phyloP scores from a whole-genome alignment of 257 asterid genomes.

The Scutellaria baicalensis region DNA sequence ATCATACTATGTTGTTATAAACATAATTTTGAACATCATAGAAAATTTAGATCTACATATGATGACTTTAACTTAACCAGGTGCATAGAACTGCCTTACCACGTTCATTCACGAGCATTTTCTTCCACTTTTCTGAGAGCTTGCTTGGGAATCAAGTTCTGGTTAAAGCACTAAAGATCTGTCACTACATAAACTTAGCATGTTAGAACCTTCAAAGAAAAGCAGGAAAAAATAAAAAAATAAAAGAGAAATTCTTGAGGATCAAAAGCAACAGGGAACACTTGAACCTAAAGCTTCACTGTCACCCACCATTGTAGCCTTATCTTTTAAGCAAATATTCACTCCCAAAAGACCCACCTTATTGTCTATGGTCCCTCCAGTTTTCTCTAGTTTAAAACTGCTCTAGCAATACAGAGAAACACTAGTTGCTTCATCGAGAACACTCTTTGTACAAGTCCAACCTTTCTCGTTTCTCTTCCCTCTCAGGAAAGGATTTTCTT shows the following conservation, averaged over 20 bases:
- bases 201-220: conserved; percentile 11
- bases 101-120: not conserved
- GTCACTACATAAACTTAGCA: conserved; percentile 20
- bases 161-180: conserved; percentile 27
- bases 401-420: conserved; percentile 19
- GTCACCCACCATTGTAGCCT: conserved; percentile 60
- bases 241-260: conserved; percentile 19
- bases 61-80: not conserved
- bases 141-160: conserved; percentile 76
- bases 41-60: not conserved
- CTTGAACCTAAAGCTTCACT: conserved; percentile 73
- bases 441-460: conserved; percentile 1
- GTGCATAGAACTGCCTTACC: not conserved
- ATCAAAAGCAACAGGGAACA: conserved; percentile 37
- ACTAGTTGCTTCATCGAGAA: conserved; percentile 17
- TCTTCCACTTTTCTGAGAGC: conserved; percentile 4
- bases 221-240: conserved; percentile 5
- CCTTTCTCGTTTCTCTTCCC: not conserved
- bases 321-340: conserved; percentile 87
- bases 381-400: conserved; percentile 24
- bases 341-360: conserved; percentile 45
- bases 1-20: not conserved
- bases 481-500: conserved; percentile 4
- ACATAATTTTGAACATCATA: too few species aligned
- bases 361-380: conserved; percentile 29